Percentiles rank a stretch among this genome's conserved stretches.
These are phyloP conservation scores for Scedosporium minutisporum DNA, from an alignment of 2,329 filamentous ascomycete genomes.

Conservation along the genomic window DNA sequence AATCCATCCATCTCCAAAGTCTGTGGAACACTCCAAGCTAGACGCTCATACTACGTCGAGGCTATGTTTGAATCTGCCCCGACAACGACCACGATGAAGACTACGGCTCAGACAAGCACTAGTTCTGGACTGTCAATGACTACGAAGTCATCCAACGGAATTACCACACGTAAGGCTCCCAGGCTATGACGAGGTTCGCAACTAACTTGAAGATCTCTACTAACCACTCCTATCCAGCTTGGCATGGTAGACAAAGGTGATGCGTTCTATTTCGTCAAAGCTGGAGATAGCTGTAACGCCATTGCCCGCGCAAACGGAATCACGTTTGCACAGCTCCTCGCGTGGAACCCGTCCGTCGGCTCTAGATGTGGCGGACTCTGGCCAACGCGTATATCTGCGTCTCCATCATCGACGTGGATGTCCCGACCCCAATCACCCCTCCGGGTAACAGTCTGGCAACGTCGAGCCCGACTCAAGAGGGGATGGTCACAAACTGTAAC, in stretches of 20 bases:
- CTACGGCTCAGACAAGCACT: not conserved
- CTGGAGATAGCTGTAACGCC: slow-evolving; percentile 9
- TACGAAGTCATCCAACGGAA: not conserved
- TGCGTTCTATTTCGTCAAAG: slow-evolving; percentile 11
- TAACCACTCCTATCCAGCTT: slow-evolving; percentile 12
- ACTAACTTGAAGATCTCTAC: too few species aligned
- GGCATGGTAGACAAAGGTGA: slow-evolving; percentile 14
- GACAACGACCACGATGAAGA: not conserved
- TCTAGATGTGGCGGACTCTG: slow-evolving; percentile 10
- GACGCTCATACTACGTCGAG: not conserved
- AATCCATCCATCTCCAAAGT: not conserved
- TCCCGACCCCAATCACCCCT: not conserved
- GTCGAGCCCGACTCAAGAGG: slow-evolving; percentile 1
- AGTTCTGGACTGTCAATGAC: not conserved
- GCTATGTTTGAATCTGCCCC: not conserved
- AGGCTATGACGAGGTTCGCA: slow-evolving; percentile 2
- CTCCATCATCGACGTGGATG: not conserved
- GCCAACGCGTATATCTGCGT: slow-evolving; percentile 10
- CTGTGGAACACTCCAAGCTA: not conserved
- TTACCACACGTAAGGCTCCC: not conserved
- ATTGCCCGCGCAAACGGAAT: slow-evolving; percentile 9
- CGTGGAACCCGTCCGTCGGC: slow-evolving; percentile 13
- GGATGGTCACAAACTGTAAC: slow-evolving; percentile 8
- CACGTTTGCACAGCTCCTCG: slow-evolving; percentile 10
- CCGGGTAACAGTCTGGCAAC: not conserved